These are phyloP conservation scores for Entomophthora muscae DNA, from an alignment of 371 early-diverging fungal species.

Conservation along the genomic window DNA sequence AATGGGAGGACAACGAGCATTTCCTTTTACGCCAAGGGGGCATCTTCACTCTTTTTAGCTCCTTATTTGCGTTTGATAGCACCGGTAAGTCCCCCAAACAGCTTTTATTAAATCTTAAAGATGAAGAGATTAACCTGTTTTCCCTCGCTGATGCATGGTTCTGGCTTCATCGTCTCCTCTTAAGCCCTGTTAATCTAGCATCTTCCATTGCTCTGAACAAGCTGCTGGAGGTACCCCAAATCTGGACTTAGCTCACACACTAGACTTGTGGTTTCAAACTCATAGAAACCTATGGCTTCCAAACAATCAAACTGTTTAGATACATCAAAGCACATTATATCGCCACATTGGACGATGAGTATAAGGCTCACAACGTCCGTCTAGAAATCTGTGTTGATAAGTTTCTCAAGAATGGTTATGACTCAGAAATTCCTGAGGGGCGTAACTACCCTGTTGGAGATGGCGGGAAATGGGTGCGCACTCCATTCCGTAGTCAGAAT, in stretches of 20 bases:
- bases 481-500: neutral
- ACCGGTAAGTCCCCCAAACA: neutral
- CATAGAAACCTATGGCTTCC: neutral
- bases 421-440: neutral
- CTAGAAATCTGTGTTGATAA: neutral
- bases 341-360: neutral
- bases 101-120: neutral
- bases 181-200: neutral
- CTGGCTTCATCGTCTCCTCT: neutral
- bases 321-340: neutral
- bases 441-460: neutral
- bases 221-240: neutral
- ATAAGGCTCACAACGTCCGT: neutral
- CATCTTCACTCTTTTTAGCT: neutral
- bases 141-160: neutral
- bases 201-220: neutral
- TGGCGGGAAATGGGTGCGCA: neutral
- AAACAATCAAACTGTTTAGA: neutral
- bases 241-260: neutral
- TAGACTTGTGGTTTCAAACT: neutral
- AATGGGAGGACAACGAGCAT: neutral
- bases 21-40: neutral
- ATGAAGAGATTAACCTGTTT: neutral
- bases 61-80: neutral
- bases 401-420: neutral